phyloP scores from a whole-genome alignment of 345 rosid species.

The Nephelium lappaceum region DNA sequence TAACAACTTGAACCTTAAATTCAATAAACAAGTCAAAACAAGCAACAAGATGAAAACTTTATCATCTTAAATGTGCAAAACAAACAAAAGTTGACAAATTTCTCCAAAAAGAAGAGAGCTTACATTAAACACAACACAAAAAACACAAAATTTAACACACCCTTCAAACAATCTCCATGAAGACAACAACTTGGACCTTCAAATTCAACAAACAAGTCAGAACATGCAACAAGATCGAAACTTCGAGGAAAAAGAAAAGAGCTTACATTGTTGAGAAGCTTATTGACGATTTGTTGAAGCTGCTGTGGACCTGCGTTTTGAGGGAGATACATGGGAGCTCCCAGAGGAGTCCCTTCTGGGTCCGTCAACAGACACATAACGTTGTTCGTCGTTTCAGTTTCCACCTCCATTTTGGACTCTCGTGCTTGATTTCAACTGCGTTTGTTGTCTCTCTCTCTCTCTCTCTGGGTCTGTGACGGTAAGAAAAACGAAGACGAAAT shows the following conservation, averaged over 20 bases:
- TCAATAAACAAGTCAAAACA: no score
- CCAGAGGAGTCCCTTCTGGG: slow-evolving; percentile 73
- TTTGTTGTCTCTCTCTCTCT: not conserved
- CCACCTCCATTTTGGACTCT: slow-evolving; percentile 39
- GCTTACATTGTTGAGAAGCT: slow-evolving; percentile 47
- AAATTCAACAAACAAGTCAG: no score
- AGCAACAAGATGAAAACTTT: no score
- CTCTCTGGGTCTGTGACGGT: not conserved
- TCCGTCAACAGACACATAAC: slow-evolving; percentile 85
- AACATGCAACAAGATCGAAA: no score
- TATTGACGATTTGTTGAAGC: slow-evolving; percentile 84
- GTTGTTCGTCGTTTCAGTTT: slow-evolving; percentile 43
- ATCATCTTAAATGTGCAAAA: no score
- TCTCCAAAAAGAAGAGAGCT: no score
- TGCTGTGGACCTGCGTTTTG: slow-evolving; percentile 80
- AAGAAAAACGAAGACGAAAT: not conserved
- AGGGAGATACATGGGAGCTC: slow-evolving; percentile 80
- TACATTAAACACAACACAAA: no score
- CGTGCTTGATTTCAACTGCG: not conserved
- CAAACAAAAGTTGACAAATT: no score
- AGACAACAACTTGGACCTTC: no score
- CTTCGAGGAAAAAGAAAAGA: not conserved
- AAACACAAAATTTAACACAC: no score
- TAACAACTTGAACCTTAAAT: no score
- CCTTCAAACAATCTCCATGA: no score